A percentile compares a stretch with the other conserved stretches of the same genome.
These are phyloP conservation scores for Debaryomyces maramus DNA, from an alignment of 805 yeast species.

Conservation along the genomic window DNA sequence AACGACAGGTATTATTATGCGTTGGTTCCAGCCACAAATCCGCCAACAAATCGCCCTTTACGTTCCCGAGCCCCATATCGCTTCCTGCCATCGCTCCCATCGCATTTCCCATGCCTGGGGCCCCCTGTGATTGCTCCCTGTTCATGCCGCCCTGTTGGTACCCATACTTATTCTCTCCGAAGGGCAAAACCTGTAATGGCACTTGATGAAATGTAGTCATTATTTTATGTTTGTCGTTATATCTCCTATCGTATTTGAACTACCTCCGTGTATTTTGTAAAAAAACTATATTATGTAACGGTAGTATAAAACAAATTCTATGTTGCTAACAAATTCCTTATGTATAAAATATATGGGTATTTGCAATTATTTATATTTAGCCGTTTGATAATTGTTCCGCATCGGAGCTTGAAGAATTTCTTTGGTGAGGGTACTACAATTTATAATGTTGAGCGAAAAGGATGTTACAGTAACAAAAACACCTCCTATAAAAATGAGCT, in stretches of 20 bases:
- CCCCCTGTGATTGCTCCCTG: neutral
- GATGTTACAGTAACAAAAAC: neutral
- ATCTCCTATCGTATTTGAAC: no score
- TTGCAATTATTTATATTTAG: slow-evolving; percentile 1
- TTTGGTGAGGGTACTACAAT: slow-evolving; percentile 1
- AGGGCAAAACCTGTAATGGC: slow-evolving; percentile 3
- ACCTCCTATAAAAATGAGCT: no score
- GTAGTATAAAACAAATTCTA: no score
- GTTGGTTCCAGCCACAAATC: slow-evolving; percentile 20
- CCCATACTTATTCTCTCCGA: neutral
- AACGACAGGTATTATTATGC: neutral
- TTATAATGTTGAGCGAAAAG: neutral
- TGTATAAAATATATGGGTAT: neutral
- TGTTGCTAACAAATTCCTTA: neutral
- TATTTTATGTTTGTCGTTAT: no score
- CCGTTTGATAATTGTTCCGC: slow-evolving; percentile 6
- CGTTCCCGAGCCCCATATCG: neutral
- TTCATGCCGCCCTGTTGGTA: neutral
- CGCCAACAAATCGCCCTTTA: slow-evolving; percentile 16
- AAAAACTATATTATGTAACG: no score
- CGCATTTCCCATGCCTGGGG: neutral
- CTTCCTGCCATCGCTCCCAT: neutral
- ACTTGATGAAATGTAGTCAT: slow-evolving; percentile 6
- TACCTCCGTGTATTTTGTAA: no score
- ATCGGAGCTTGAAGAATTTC: slow-evolving; percentile 6